phyloP scores from a whole-genome alignment of 2,329 filamentous ascomycete genomes.

The Fusarium virguliforme region DNA sequence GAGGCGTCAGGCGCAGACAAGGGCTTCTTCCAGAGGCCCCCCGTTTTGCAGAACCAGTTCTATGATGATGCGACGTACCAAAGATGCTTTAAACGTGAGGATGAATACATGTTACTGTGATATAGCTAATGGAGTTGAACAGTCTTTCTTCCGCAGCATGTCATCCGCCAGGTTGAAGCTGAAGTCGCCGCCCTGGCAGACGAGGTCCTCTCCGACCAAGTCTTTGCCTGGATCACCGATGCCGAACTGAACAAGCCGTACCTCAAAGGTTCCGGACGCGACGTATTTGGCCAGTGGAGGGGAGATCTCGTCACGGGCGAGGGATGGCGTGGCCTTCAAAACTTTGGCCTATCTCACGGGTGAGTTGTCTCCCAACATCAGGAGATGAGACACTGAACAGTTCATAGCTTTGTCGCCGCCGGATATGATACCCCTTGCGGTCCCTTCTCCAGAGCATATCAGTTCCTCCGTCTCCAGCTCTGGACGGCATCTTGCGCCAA shows the following conservation, averaged over 20 bases:
- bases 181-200: constrained; percentile 66
- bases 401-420: constrained; percentile 67
- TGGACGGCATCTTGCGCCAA: constrained; percentile 74
- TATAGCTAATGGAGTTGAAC: not conserved
- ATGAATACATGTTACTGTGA: constrained; percentile 23
- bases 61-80: constrained; percentile 69
- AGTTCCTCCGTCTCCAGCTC: constrained; percentile 72
- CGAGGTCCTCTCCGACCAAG: constrained; percentile 67
- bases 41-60: constrained; percentile 70
- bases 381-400: constrained; percentile 5
- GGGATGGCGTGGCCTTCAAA: constrained; percentile 76
- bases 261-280: constrained; percentile 69
- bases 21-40: constrained; percentile 72
- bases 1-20: constrained; percentile 62
- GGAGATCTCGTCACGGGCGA: constrained; percentile 75
- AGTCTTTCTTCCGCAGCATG: constrained; percentile 59
- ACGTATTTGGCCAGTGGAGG: constrained; percentile 74
- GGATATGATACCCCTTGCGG: constrained; percentile 71
- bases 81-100: constrained; percentile 67
- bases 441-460: constrained; percentile 69
- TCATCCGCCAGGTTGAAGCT: constrained; percentile 59
- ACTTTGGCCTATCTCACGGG: constrained; percentile 72
- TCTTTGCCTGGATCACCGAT: constrained; percentile 74
- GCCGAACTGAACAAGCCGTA: constrained; percentile 77
- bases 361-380: constrained; percentile 29